Evolutionary conservation across 768 basidiomycete genomes (phyloP), one percentile per base, ranked within the genome.

Genomic region (Hebeloma cylindrosporum): DNA sequence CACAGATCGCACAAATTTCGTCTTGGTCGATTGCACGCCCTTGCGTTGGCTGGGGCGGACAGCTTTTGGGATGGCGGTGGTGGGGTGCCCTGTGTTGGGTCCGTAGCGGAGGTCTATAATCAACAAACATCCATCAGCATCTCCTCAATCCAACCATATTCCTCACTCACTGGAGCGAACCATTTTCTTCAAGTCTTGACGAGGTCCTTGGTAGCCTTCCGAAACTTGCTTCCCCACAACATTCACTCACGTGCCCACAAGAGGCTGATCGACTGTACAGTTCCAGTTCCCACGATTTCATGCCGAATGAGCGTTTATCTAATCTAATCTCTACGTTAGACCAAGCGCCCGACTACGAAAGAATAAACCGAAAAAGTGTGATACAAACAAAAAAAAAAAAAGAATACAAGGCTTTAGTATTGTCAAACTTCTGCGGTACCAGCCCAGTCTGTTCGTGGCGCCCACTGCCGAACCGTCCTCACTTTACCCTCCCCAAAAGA

Each of bases 1-100:
- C 51, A 98, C 79, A 54, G 84, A 87, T 66, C 90, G 88, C 64
- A 97, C 93, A 61, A 99, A 93, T 61, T 87, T 86, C 65, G 87
- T 93, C 76, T 92, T 93, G 57, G 83, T 81, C 36, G 89, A 93
- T 64, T 82, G 82, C 52, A 82, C 74, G 57, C 96, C 96, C 79
- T 97, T 98, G 70, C 91, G 88, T 61, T 96, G 83, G 62, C 84
- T 86, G 43, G 93, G 94, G 60, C 84, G 82, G 36, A 74, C 68
- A 38, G 70, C 69, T 72, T 87, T 84, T 59, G 82, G 71, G 64
- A 97, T 83, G 60, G 85, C 65, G 38, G 93, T 93, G 22, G 93
- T 93, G 53, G 88, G 85, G 73, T 85, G 85, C 61, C 94, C 94
- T 59, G 84, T 82, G 78, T 93, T 94, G 58, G 74, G 73, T 60